Evolutionary conservation across 768 basidiomycete species (phyloP).

Genomic region (Cystobasidium tubakii): DNA sequence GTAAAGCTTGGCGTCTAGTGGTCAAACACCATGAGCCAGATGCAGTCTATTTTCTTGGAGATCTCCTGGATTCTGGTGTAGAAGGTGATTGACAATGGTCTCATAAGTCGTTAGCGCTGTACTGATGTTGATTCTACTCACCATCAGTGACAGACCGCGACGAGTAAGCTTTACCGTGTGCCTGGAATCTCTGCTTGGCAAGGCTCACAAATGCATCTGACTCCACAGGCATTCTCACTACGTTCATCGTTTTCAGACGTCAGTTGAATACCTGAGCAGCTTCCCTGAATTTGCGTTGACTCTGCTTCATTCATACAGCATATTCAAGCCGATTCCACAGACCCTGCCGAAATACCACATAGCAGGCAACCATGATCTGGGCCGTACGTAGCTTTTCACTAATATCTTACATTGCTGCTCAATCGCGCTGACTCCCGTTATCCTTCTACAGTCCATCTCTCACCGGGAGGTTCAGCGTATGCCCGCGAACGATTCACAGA

Average conservation of each 20-base stretch:
- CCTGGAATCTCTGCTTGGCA: constrained; percentile 2
- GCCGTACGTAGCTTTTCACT: constrained; percentile 51
- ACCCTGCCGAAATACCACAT: constrained; percentile 57
- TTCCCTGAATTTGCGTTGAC: constrained; percentile 6
- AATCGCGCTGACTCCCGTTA: background rate
- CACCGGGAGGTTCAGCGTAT: constrained; percentile 40
- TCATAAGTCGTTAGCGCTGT: background rate
- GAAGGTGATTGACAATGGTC: background rate
- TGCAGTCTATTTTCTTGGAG: constrained; percentile 37
- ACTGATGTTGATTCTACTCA: background rate
- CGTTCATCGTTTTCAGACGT: constrained; percentile 61
- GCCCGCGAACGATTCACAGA: constrained; percentile 60
- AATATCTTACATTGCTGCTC: background rate
- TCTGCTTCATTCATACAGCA: background rate
- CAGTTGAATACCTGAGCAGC: constrained; percentile 56
- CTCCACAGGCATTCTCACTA: constrained; percentile 66
- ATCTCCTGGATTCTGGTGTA: constrained; percentile 37
- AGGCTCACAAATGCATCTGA: background rate
- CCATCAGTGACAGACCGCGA: constrained; percentile 28
- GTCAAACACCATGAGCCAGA: constrained; percentile 34
- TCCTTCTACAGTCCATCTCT: constrained; percentile 27
- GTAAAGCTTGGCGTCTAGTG: constrained; percentile 28
- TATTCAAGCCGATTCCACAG: constrained; percentile 24
- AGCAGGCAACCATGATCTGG: constrained; percentile 87
- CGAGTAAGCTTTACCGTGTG: constrained; percentile 16